phyloP scores from a whole-genome alignment of 805 yeast species.

The Blastobotrys robertii region DNA sequence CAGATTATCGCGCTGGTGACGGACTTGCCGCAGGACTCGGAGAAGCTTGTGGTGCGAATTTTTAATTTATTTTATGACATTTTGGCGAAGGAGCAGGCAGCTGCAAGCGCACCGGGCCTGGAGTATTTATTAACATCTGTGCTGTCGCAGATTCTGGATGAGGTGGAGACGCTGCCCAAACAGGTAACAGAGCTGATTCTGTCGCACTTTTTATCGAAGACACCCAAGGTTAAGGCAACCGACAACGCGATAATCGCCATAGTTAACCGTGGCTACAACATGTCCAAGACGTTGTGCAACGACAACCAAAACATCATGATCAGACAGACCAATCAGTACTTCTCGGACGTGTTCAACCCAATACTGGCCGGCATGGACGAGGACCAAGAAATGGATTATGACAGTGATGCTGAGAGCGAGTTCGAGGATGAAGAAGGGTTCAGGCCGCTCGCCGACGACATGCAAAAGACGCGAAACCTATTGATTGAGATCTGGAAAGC shows the following conservation, averaged over 20 bases:
- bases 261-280: constrained; percentile 50
- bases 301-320: constrained; percentile 64
- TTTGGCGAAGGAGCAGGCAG: constrained; percentile 35
- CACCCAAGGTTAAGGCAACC: constrained; percentile 18
- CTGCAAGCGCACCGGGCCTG: constrained; percentile 31
- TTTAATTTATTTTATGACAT: constrained; percentile 57
- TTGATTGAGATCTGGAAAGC: constrained; percentile 64
- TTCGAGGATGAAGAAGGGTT: not conserved
- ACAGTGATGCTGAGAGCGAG: constrained; percentile 15
- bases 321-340: constrained; percentile 65
- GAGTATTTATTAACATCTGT: constrained; percentile 60
- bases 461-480: constrained; percentile 53
- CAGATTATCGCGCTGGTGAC: constrained; percentile 64
- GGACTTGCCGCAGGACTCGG: constrained; percentile 54
- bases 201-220: constrained; percentile 45
- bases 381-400: constrained; percentile 19
- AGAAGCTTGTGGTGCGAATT: constrained; percentile 40
- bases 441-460: constrained; percentile 29
- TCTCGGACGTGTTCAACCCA: constrained; percentile 64
- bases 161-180: constrained; percentile 49
- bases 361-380: constrained; percentile 19
- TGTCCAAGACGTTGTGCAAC: constrained; percentile 60
- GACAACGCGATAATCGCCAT: constrained; percentile 13
- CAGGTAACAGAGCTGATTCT: constrained; percentile 53
- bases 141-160: constrained; percentile 64